Evolutionary conservation across 768 basidiomycete species (phyloP), one percentile per base, ranked within the genome.

Genomic region (Gloeopeniophorella convolvens): DNA sequence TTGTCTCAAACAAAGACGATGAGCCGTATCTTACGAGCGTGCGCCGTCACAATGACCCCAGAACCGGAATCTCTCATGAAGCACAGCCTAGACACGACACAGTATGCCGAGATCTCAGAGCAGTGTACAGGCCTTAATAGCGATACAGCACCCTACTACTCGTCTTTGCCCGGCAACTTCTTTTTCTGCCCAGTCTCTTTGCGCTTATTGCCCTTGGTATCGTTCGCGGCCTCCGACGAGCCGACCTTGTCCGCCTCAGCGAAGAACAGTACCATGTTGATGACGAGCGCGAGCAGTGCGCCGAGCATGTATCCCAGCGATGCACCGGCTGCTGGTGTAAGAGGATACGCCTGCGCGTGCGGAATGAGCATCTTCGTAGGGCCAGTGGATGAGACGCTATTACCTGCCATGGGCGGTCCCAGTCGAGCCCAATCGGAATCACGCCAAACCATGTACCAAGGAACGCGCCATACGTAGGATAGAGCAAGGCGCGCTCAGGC

Each of bases 321-420:
- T 16, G 85, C 79, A 18, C 87, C 84, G 58, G 79, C 80, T 11
- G 86, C 78, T 11, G 86, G 82, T 1, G 86, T 84, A 47, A 92
- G 70, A 11, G 90, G 91, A 84, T 87, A 94, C 21, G 83, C 79
- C 87, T 92, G 50, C 9, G 20, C 16, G 20, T 11, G 20, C 5
- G 43, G 21, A 57, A 53, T 45, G 44, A 32, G 46, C 41, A 28
- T 32, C 37, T n/a, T 52, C n/a, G 54, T 33, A 21, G 41, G 34
- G 23, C 33, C 26, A 28, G 10, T 44, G 39, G 28, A 50, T 34
- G n/a, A 21, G 24, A 40, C 32, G 31, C 39, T 1, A 30, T 30
- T 45, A 89, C 92, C 85, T 97, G 95, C 94, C 94, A 97, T 6
- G 94, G 90, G 31, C 91, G 77, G 62, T 93, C 93, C 95, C 95